Conservation (phyloP, 305 asterid genomes). For the Fraxinus latifolia region DNA sequence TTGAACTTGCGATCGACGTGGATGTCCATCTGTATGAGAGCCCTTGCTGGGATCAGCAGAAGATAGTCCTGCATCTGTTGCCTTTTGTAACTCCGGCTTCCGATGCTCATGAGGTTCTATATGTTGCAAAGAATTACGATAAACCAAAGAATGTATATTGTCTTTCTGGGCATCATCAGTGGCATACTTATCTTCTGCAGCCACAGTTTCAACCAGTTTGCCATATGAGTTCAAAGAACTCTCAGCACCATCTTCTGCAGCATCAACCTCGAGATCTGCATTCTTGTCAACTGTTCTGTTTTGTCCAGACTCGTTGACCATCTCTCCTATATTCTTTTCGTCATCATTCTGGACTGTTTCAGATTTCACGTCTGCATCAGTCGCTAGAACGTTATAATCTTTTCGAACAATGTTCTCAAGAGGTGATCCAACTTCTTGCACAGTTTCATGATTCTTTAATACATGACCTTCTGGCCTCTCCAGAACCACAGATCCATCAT, state of each 20-base stretch:
- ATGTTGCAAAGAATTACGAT: constrained; percentile 29
- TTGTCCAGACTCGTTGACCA: constrained; percentile 26
- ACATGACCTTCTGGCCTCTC: constrained; percentile 33
- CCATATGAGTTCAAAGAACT: constrained; percentile 37
- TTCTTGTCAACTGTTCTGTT: constrained; percentile 29
- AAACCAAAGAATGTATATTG: constrained; percentile 27
- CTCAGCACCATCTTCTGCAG: constrained; percentile 28
- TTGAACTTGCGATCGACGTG: constrained; percentile 36
- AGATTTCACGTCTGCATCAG: constrained; percentile 36
- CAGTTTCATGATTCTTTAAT: constrained; percentile 29
- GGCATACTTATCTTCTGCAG: constrained; percentile 29
- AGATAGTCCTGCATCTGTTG: constrained; percentile 23
- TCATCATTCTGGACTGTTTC: constrained; percentile 27
- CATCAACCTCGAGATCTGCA: constrained; percentile 28
- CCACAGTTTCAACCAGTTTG: constrained; percentile 37
- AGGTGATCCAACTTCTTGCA: constrained; percentile 40
- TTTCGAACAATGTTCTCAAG: constrained; percentile 39
- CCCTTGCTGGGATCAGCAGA: constrained; percentile 29
- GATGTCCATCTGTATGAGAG: constrained; percentile 32
- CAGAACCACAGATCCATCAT: constrained; percentile 32
- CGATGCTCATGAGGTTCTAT: constrained; percentile 29
- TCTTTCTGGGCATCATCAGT: constrained; percentile 25
- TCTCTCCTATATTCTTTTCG: constrained; percentile 20
- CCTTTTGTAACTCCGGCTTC: constrained; percentile 21
- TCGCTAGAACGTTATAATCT: constrained; percentile 27